A percentile compares a stretch with the other conserved stretches of the same genome.
Conservation (phyloP, 352 stramenopile species). For the Phytophthora constricta region DNA sequence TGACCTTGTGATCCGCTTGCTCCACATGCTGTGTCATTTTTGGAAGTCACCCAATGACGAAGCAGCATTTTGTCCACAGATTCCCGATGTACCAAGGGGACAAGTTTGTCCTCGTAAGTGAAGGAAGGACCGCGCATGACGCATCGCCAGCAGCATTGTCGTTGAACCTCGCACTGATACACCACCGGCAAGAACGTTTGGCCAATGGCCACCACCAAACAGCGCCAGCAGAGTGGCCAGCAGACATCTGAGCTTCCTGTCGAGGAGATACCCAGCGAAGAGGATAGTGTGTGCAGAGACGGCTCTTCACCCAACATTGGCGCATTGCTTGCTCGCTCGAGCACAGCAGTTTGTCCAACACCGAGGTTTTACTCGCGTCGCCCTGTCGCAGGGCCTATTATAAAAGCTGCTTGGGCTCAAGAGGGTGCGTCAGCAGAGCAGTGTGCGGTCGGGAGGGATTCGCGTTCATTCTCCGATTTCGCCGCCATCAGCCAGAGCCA, state of each 20-base stretch:
- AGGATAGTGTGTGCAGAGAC: neutral
- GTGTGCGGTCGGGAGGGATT: neutral
- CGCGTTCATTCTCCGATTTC: slow-evolving; percentile 43
- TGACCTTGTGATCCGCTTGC: too few relatives aligned
- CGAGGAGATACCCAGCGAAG: neutral
- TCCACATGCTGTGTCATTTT: too few relatives aligned
- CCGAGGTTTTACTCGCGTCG: neutral
- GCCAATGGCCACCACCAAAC: neutral
- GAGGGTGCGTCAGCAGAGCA: slow-evolving; percentile 18
- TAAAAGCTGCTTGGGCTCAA: slow-evolving; percentile 24
- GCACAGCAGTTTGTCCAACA: neutral
- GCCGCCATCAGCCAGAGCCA: slow-evolving; percentile 1
- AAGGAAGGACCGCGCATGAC: too few relatives aligned
- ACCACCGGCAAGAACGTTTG: too few relatives aligned
- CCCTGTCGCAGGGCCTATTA: slow-evolving; percentile 16
- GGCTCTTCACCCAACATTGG: neutral
- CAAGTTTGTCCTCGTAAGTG: too few relatives aligned
- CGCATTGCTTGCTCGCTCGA: slow-evolving; percentile 5
- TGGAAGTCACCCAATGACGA: too few relatives aligned
- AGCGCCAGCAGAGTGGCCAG: neutral
- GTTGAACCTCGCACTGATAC: too few relatives aligned
- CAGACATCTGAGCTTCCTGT: neutral
- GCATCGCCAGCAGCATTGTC: too few relatives aligned
- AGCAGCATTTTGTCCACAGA: too few relatives aligned
- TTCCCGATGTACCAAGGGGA: too few relatives aligned